Evolutionary conservation across 495 filamentous ascomycete species (phyloP), one percentile per base, ranked within the genome.

Genomic region (Xylaria venustula): DNA sequence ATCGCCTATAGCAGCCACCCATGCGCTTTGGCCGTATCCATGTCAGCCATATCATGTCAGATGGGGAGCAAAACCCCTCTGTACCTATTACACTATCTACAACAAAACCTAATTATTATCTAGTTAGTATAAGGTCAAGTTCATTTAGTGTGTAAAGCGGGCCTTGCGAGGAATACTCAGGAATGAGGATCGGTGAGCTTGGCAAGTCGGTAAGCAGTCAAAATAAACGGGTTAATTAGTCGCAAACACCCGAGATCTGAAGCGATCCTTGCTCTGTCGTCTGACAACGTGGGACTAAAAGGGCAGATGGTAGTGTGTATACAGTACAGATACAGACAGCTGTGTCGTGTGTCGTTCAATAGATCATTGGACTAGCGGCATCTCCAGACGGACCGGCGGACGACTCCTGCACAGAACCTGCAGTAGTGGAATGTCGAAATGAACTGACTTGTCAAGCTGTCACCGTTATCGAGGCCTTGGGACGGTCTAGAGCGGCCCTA

Each of bases 381-480:
- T 54, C 25, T 42, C 51, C 23, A 45, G 37, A 12, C 30, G 37
- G 14, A 3, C 6, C 3, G 52, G 34, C 53, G 17, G 53, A 45
- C 40, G 25, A 55, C 53, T 44, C 53, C 53, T 44, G 53, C 53
- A 45, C 40, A 23, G 45, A 37, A 30, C 53, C 53, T 44, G 53
- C 53, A 55, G 53, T 34, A 45, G 53, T 34, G 23, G n/a, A 42
- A 41, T 36, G 23, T 54, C 36, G 5, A 54, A 15, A 42, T 42
- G 41, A 45, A 55, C 40, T 34, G 41, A 45, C 51, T 55, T 55
- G 53, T 20, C 53, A 45, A 55, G 53, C 53, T 55, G 53, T 55
- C 53, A 55, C 28, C 40, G 12, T n/a, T 23, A 22, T 32, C 40
- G 15, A 42, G 19, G 51, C 19, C 51, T 36, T 42, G 22, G 34